Evolutionary conservation across 768 basidiomycete genomes (phyloP), one percentile per base, ranked within the genome.

Genomic region (Lyophyllum decastes): DNA sequence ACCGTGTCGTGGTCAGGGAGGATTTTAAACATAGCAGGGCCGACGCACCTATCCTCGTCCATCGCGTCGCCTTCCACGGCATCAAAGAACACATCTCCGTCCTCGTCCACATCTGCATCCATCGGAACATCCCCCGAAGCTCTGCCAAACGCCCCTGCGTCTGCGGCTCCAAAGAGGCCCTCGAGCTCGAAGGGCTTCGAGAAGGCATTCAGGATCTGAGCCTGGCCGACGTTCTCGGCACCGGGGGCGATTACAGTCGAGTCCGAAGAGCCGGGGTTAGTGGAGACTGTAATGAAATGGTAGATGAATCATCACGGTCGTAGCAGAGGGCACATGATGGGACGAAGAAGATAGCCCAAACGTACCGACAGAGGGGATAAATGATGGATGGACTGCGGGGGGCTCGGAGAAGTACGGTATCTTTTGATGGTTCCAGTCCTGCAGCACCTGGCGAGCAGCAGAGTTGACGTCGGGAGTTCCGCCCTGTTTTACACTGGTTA

Each of bases 351-450:
- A 30, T 55, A n/a, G n/a, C 10, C 9, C 30, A 14, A 11, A 64
- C 63, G 51, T 68, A 73, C 81, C 70, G 6, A 74, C 76, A 10
- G 79, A 79, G 5, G 90, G 89, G 55, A 93, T 78, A 30, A 84
- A 79, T 0, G 92, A 92, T 0, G 92, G 88, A 68, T 95, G 93
- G 2, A 92, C 69, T 8, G 77, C 66, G 0, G 96, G 95, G 9
- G 95, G 94, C 1, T 76, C 69, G 4, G 94, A 92, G 74, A 81
- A 92, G 74, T 92, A 98, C 0, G 92, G 90, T 11, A 98, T 96
- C 68, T 94, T 96, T 70, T 97, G 94, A 56, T 92, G 86, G 66
- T 98, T 98, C 95, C 96, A 99, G 68, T 99, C 95, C 49, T 78
- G 83, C 1, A 98, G 72, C 22, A 98, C 82, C 14, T 89, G 85